Evolutionary conservation across 2,329 filamentous ascomycete genomes (phyloP).

Genomic region (Mariannaea sp.): DNA sequence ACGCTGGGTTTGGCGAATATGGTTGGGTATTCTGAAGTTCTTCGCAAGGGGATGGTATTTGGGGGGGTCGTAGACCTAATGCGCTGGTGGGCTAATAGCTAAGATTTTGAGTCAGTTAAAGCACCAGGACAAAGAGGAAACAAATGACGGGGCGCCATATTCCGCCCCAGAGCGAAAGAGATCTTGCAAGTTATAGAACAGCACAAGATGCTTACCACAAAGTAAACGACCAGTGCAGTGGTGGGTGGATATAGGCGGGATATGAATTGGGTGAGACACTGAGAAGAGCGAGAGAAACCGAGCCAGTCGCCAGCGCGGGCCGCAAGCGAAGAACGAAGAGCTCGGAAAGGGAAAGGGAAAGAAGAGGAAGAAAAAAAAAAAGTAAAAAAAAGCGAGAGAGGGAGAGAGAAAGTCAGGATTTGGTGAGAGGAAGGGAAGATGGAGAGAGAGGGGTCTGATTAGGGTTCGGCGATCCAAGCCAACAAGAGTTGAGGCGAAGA

Average conservation of each 20-base stretch:
- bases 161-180: slow-evolving; percentile 10
- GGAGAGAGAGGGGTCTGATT: slow-evolving; percentile 4
- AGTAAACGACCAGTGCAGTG: slow-evolving; percentile 18
- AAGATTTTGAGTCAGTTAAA: slow-evolving; percentile 24
- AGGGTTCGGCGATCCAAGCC: slow-evolving; percentile 7
- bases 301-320: slow-evolving; percentile 35
- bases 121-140: slow-evolving; percentile 9
- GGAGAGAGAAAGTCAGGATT: no score
- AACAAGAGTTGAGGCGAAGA: slow-evolving; percentile 7
- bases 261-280: slow-evolving; percentile 26
- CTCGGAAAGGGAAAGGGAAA: no score
- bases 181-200: slow-evolving; percentile 15
- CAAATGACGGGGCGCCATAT: slow-evolving; percentile 11
- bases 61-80: slow-evolving; percentile 10
- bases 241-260: slow-evolving; percentile 16
- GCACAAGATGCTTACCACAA: slow-evolving; percentile 25
- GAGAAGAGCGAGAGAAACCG: slow-evolving; percentile 20
- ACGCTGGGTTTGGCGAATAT: slow-evolving; percentile 12
- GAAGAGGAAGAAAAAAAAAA: slow-evolving; percentile 8
- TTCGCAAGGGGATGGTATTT: neutral
- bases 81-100: slow-evolving; percentile 12
- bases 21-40: slow-evolving; percentile 8
- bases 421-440: no score
- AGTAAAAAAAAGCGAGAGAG: slow-evolving; percentile 4
- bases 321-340: slow-evolving; percentile 31